A percentile compares a stretch with the other conserved stretches of the same genome.
These are phyloP conservation scores for Glonium stellatum DNA, from an alignment of 495 filamentous ascomycete genomes.

Conservation along the genomic window DNA sequence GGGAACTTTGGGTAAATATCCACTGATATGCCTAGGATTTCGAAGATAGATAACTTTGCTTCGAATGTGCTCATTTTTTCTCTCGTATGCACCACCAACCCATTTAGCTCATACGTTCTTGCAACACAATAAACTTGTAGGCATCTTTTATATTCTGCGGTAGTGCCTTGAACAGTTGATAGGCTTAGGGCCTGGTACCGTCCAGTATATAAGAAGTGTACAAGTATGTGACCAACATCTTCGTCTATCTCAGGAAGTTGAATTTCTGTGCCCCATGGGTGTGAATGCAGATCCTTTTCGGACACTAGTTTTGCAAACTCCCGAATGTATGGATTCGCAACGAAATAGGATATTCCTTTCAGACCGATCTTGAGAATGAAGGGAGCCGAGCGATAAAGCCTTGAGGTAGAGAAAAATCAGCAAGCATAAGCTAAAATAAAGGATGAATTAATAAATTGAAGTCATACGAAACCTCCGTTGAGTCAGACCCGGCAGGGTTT, in stretches of 20 bases:
- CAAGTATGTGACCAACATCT: constrained; percentile 9
- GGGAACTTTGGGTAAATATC: constrained; percentile 6
- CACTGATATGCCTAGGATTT: constrained; percentile 9
- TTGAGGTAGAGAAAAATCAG: too few species aligned
- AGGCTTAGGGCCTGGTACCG: constrained; percentile 4
- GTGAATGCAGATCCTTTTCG: too few species aligned
- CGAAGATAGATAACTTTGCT: constrained; percentile 4
- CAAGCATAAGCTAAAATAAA: too few species aligned
- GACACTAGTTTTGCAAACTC: too few species aligned
- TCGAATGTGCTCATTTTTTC: not conserved
- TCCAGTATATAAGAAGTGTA: constrained; percentile 16
- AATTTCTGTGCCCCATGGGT: too few species aligned
- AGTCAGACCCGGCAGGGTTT: too few species aligned
- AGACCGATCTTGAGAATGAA: too few species aligned
- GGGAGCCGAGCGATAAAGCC: too few species aligned
- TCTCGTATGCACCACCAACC: constrained; percentile 10
- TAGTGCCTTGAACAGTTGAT: not conserved
- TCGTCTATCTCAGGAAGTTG: constrained; percentile 18
- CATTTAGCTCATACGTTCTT: constrained; percentile 9
- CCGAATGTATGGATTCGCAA: too few species aligned
- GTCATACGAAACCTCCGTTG: too few species aligned
- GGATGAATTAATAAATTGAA: too few species aligned
- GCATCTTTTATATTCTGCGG: constrained; percentile 4
- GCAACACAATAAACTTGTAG: constrained; percentile 13
- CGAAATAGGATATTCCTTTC: too few species aligned